Evolutionary conservation across 106 monocot species (phyloP).

Genomic region (Ottelia alismoides): DNA sequence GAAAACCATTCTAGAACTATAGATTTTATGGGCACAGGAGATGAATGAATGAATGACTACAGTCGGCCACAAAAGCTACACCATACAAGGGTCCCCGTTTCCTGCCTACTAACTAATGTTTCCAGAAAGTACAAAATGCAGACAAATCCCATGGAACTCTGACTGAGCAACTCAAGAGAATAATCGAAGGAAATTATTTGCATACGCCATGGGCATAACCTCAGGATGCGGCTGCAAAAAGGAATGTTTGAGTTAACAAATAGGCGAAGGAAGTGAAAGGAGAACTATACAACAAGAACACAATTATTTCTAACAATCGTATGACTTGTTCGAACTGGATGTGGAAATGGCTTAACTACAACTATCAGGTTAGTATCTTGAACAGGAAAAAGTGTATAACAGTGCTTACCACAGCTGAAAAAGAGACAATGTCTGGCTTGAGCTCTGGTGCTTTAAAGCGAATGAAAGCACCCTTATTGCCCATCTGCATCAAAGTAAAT

Average conservation of each 20-base stretch:
- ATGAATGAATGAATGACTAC: no score
- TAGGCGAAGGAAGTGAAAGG: not conserved
- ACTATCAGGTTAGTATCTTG: no score
- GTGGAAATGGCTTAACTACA: no score
- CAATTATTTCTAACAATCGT: no score
- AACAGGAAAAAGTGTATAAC: not conserved
- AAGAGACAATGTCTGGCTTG: constrained; percentile 80
- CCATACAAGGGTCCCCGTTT: no score
- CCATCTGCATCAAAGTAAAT: constrained; percentile 72
- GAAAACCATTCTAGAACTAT: no score
- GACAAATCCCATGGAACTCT: no score
- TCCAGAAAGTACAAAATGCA: no score
- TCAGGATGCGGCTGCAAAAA: constrained; percentile 88
- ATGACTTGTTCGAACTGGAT: no score
- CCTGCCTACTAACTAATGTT: no score
- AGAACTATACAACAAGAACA: not conserved
- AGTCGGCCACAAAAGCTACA: no score
- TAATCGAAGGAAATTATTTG: constrained; percentile 75
- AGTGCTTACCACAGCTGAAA: constrained; percentile 69
- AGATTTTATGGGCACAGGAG: no score
- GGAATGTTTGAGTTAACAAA: constrained; percentile 2
- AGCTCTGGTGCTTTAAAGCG: constrained; percentile 61
- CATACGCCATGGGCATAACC: constrained; percentile 98
- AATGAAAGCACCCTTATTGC: constrained; percentile 94
- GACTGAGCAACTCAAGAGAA: constrained; percentile 42